phyloP scores from a whole-genome alignment of 768 basidiomycete species.

The Mycena sanguinolenta region DNA sequence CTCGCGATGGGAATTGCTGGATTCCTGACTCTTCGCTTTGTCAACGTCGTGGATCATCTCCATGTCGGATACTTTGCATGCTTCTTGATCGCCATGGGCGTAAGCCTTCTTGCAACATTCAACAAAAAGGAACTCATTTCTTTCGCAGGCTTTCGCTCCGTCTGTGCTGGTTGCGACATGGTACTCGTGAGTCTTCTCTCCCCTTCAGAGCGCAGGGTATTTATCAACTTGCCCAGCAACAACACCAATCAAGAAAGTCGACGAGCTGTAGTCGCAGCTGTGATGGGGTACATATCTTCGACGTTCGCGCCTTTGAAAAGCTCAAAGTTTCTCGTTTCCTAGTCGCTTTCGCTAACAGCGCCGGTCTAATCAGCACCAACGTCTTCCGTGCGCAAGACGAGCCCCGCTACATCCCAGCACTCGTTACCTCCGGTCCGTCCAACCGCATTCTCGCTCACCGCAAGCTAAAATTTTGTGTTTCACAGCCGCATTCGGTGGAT shows the following conservation, averaged over 20 bases:
- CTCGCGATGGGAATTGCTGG: constrained; percentile 54
- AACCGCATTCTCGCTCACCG: constrained; percentile 19
- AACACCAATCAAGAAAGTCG: constrained; percentile 64
- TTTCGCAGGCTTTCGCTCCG: constrained; percentile 58
- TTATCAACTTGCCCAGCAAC: constrained; percentile 50
- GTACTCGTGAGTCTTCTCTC: constrained; percentile 25
- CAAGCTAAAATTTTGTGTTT: not conserved
- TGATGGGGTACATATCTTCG: constrained; percentile 56
- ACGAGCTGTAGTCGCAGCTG: constrained; percentile 63
- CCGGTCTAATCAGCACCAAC: constrained; percentile 63
- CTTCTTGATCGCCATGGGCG: constrained; percentile 66
- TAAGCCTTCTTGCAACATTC: constrained; percentile 36
- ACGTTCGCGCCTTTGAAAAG: not conserved
- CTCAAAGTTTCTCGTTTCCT: not conserved
- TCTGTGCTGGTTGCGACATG: constrained; percentile 61
- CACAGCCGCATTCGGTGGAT: constrained; percentile 60
- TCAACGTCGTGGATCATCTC: constrained; percentile 55
- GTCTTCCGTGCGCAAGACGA: constrained; percentile 64
- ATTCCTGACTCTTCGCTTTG: constrained; percentile 61
- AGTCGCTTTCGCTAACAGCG: constrained; percentile 61
- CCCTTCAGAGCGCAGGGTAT: not conserved
- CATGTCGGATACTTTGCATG: constrained; percentile 67
- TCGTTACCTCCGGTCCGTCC: constrained; percentile 57
- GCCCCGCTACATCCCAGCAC: constrained; percentile 63
- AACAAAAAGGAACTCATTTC: not conserved